Percentiles rank a stretch among this genome's conserved stretches.
Evolutionary conservation across 352 stramenopile species (phyloP).

Genomic region (Thraustotheca clavata): DNA sequence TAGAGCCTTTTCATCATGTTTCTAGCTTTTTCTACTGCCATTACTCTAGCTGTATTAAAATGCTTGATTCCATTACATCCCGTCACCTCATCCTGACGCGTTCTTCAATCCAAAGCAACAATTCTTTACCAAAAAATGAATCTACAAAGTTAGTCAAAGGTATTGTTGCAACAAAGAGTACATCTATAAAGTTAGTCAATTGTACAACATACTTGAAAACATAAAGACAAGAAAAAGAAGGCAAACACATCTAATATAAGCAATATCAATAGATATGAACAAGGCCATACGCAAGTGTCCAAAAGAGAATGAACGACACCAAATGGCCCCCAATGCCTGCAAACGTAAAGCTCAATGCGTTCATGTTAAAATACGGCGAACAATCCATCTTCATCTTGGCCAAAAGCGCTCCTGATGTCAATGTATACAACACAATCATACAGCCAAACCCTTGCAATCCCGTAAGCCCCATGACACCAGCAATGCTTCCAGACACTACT

Average conservation of each 20-base stretch:
- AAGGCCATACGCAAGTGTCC: slow-evolving; percentile 79
- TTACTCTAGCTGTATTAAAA: no score
- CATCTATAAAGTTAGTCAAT: no score
- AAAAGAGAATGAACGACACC: slow-evolving; percentile 85
- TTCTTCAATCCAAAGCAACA: no score
- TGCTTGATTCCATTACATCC: no score
- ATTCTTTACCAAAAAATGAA: no score
- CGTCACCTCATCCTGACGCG: no score
- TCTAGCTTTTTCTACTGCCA: no score
- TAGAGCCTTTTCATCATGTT: no score
- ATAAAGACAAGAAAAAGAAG: neutral
- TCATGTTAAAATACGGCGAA: slow-evolving; percentile 78
- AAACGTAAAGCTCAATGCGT: slow-evolving; percentile 56
- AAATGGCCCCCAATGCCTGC: slow-evolving; percentile 57
- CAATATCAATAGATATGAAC: slow-evolving; percentile 83
- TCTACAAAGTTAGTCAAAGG: no score
- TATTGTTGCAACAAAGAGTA: no score
- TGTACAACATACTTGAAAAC: no score
- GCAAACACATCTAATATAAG: neutral
- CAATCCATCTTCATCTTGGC: slow-evolving; percentile 68
- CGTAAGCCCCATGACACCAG: slow-evolving; percentile 69
- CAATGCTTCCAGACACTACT: slow-evolving; percentile 71
- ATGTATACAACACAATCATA: slow-evolving; percentile 50
- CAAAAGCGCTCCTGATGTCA: slow-evolving; percentile 54
- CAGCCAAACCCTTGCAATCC: slow-evolving; percentile 67